Conservation (phyloP, 768 basidiomycete genomes). For the Tricholoma saponaceum region DNA sequence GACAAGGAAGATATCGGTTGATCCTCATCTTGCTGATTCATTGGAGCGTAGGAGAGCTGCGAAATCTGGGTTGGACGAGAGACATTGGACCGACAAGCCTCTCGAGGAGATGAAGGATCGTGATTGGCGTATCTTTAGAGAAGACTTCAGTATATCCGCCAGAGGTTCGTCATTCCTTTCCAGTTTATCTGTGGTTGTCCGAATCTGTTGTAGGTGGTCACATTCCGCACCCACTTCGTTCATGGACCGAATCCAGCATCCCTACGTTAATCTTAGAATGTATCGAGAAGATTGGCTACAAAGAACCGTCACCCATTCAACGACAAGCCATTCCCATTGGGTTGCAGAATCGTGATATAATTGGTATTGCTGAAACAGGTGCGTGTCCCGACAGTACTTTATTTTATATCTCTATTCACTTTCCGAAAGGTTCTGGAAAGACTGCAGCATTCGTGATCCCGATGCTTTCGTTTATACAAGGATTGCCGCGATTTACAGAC, state of each 20-base stretch:
- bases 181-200: background rate
- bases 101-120: conserved; percentile 93
- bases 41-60: conserved; percentile 80
- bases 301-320: conserved; percentile 95
- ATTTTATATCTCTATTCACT: conserved; percentile 4
- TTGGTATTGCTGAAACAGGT: conserved; percentile 99
- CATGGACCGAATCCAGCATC: conserved; percentile 87
- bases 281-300: conserved; percentile 92
- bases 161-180: conserved; percentile 51
- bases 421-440: conserved; percentile 84
- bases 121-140: conserved; percentile 98
- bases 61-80: conserved; percentile 82
- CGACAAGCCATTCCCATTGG: conserved; percentile 99
- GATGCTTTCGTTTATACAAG: conserved; percentile 92
- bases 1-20: conserved; percentile 28
- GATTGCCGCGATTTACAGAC: conserved; percentile 81
- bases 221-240: conserved; percentile 90
- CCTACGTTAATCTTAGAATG: conserved; percentile 75
- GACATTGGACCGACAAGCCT: conserved; percentile 97
- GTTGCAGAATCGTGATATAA: conserved; percentile 92
- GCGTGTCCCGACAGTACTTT: conserved; percentile 12
- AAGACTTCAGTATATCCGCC: conserved; percentile 96
- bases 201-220: conserved; percentile 60
- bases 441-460: conserved; percentile 98
- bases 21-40: conserved; percentile 66